Percentiles rank a stretch among this genome's conserved stretches.
These are phyloP conservation scores for Aspergillus sp. DNA, from an alignment of 2,329 filamentous ascomycete species.

Conservation along the genomic window DNA sequence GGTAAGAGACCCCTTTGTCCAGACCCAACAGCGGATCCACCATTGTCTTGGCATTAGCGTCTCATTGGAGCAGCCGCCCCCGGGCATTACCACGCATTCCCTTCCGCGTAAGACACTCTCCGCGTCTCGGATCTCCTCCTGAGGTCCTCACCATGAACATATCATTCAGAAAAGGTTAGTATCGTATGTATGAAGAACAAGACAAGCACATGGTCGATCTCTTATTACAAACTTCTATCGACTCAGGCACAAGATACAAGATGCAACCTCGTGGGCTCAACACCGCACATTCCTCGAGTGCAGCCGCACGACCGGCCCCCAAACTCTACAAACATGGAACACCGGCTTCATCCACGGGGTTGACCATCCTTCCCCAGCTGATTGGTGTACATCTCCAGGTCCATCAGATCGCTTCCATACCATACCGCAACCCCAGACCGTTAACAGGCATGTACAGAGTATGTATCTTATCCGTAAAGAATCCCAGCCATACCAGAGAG, in stretches of 20 bases:
- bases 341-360: neutral
- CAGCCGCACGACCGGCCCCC: neutral
- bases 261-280: too few relatives aligned
- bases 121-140: neutral
- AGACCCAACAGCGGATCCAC: slow-evolving; percentile 17
- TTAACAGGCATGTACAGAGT: too few relatives aligned
- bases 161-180: too few relatives aligned
- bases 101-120: slow-evolving; percentile 8
- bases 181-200: too few relatives aligned
- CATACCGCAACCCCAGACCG: too few relatives aligned
- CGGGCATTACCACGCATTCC: slow-evolving; percentile 15
- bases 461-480: neutral
- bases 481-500: neutral
- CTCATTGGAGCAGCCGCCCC: slow-evolving; percentile 16
- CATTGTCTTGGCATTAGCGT: slow-evolving; percentile 11
- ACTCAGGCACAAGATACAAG: too few relatives aligned
- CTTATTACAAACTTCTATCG: neutral
- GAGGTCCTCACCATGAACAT: too few relatives aligned
- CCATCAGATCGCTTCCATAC: neutral
- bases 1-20: slow-evolving; percentile 13
- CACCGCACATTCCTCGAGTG: neutral
- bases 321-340: neutral
- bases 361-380: neutral
- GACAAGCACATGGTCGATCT: neutral
- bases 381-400: neutral